phyloP scores from a whole-genome alignment of 371 early-diverging fungal species.

The Entomophthora muscae region DNA sequence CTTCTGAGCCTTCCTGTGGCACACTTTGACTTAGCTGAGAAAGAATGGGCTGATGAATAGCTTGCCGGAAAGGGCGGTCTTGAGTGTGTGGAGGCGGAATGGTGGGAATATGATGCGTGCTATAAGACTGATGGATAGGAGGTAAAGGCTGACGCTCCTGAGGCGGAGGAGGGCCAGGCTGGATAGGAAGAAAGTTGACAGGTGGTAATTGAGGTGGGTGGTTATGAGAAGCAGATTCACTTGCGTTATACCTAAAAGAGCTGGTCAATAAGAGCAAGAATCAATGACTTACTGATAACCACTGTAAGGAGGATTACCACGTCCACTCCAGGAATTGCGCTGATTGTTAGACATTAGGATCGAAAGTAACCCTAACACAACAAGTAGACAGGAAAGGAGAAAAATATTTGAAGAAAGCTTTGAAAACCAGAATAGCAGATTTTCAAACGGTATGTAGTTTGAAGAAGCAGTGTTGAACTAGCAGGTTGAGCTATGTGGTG shows the following conservation, averaged over 20 bases:
- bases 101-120: not conserved
- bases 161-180: not conserved
- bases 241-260: not conserved
- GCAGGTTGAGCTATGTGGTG: too few species aligned
- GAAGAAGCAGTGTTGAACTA: too few species aligned
- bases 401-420: too few species aligned
- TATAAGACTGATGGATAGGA: not conserved
- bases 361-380: not conserved
- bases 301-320: not conserved
- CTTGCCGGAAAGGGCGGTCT: not conserved
- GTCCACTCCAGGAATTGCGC: not conserved
- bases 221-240: not conserved
- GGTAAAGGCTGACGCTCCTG: not conserved
- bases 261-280: not conserved
- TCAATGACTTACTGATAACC: not conserved
- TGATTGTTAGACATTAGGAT: slow-evolving; percentile 8
- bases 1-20: not conserved
- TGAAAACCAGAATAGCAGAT: too few species aligned
- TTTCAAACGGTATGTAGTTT: too few species aligned
- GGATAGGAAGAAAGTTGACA: not conserved
- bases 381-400: not conserved
- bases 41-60: slow-evolving; percentile 7
- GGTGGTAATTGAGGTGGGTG: not conserved
- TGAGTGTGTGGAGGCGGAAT: not conserved
- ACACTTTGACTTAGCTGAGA: not conserved